Conservation (phyloP, 2,329 filamentous ascomycete species). For the Colletotrichum sp. region DNA sequence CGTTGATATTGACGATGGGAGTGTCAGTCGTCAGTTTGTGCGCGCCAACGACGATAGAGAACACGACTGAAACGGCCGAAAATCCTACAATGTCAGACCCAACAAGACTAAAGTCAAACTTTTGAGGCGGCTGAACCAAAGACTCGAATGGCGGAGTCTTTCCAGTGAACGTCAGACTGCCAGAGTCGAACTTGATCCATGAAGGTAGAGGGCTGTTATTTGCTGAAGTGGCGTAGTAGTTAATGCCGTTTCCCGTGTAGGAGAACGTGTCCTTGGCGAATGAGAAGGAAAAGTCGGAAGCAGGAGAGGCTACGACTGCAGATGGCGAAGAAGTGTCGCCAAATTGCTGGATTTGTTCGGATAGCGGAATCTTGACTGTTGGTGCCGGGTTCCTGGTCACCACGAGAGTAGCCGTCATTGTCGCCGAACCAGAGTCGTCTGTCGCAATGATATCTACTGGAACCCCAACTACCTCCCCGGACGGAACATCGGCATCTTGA, state of each 20-base stretch:
- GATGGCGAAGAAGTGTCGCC: conserved; percentile 66
- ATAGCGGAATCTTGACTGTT: conserved; percentile 58
- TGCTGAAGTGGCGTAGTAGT: conserved; percentile 78
- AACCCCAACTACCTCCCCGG: conserved; percentile 60
- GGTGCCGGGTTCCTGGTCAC: conserved; percentile 66
- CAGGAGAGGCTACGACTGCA: conserved; percentile 61
- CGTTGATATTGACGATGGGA: conserved; percentile 60
- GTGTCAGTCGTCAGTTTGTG: conserved; percentile 72
- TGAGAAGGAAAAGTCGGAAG: conserved; percentile 56
- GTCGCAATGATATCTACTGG: conserved; percentile 73
- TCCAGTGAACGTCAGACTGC: conserved; percentile 71
- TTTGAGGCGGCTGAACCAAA: conserved; percentile 71
- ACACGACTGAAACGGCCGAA: conserved; percentile 66
- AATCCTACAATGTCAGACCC: conserved; percentile 84
- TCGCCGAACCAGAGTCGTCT: conserved; percentile 67
- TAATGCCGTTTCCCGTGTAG: conserved; percentile 54
- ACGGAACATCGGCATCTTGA: conserved; percentile 49
- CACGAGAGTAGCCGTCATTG: conserved; percentile 73
- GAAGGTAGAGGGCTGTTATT: conserved; percentile 85
- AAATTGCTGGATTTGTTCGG: conserved; percentile 61
- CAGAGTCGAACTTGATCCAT: conserved; percentile 79
- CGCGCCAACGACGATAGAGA: conserved; percentile 74
- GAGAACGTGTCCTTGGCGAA: conserved; percentile 68
- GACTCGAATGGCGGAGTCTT: conserved; percentile 69
- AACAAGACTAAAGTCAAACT: conserved; percentile 74